Percentiles rank a stretch among this genome's conserved stretches.
These are phyloP conservation scores for Saturnispora mendoncae DNA, from an alignment of 805 yeast genomes.

Conservation along the genomic window DNA sequence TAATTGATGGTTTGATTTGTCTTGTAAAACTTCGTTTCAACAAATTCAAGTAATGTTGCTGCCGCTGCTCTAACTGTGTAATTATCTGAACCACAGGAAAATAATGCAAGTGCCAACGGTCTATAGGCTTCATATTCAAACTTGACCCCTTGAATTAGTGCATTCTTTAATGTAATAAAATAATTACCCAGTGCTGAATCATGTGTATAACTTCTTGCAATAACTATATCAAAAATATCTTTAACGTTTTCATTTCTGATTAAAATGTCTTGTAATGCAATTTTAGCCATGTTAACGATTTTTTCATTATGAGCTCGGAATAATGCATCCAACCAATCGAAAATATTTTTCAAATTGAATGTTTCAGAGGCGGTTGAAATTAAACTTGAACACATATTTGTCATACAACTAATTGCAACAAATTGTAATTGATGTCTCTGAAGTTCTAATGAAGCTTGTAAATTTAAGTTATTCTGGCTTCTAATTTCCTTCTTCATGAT, in stretches of 20 bases:
- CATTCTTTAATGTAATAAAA: slow-evolving; percentile 61
- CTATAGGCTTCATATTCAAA: slow-evolving; percentile 52
- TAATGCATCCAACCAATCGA: slow-evolving; percentile 76
- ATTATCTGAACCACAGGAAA: slow-evolving; percentile 69
- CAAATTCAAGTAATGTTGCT: slow-evolving; percentile 53
- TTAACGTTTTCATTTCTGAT: slow-evolving; percentile 46
- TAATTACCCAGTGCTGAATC: slow-evolving; percentile 54
- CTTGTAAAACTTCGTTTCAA: slow-evolving; percentile 53
- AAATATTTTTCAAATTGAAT: slow-evolving; percentile 59
- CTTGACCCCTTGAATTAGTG: slow-evolving; percentile 42
- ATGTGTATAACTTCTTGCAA: slow-evolving; percentile 62
- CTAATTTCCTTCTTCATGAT: slow-evolving; percentile 39
- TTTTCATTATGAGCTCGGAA: slow-evolving; percentile 50
- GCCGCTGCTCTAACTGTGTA: slow-evolving; percentile 64
- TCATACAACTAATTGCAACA: slow-evolving; percentile 77
- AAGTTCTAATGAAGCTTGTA: slow-evolving; percentile 71
- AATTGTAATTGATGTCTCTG: slow-evolving; percentile 63
- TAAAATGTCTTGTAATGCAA: slow-evolving; percentile 63
- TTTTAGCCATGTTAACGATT: slow-evolving; percentile 53
- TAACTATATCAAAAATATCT: slow-evolving; percentile 48
- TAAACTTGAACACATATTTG: slow-evolving; percentile 68
- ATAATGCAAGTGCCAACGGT: slow-evolving; percentile 63
- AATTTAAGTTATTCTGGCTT: slow-evolving; percentile 35
- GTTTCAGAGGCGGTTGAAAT: slow-evolving; percentile 45
- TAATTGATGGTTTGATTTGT: slow-evolving; percentile 47